Percentiles rank a stretch among this genome's conserved stretches.
Conservation (phyloP, 2,329 filamentous ascomycete species). For the Escovopsis sp. region DNA sequence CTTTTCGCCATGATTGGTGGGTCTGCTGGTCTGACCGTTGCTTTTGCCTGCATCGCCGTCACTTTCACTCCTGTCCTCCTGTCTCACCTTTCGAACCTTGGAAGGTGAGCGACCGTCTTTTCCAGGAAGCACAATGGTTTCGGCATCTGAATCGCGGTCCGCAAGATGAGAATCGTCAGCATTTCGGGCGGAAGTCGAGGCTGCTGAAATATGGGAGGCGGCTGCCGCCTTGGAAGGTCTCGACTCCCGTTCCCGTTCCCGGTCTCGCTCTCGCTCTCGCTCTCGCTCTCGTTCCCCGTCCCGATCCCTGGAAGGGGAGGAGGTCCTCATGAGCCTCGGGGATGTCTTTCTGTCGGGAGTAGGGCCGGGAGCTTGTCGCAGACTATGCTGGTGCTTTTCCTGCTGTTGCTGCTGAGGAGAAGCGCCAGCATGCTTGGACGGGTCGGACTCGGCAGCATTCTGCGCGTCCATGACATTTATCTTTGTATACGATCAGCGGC, state of each 20-base stretch:
- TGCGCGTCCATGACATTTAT: conserved; percentile 57
- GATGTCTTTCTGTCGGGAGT: conserved; percentile 10
- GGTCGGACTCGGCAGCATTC: conserved; percentile 49
- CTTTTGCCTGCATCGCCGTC: conserved; percentile 28
- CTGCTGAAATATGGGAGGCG: conserved; percentile 3
- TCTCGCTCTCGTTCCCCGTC: too few species aligned
- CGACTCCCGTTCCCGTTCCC: conserved; percentile 1
- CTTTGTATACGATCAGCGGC: conserved; percentile 32
- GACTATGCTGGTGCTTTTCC: conserved; percentile 5
- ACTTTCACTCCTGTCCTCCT: conserved; percentile 47
- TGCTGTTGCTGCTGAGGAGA: conserved; percentile 30
- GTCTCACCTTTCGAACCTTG: conserved; percentile 49
- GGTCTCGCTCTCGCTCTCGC: too few species aligned
- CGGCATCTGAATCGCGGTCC: conserved; percentile 55
- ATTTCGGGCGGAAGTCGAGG: conserved; percentile 9
- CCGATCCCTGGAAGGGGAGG: conserved; percentile 5
- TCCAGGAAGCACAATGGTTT: conserved; percentile 54
- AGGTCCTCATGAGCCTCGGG: conserved; percentile 4
- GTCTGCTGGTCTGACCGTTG: conserved; percentile 19
- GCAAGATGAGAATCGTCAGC: conserved; percentile 22
- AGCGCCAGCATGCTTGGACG: conserved; percentile 42
- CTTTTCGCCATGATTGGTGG: conserved; percentile 22
- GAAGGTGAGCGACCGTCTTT: conserved; percentile 51
- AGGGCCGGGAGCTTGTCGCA: conserved; percentile 6
- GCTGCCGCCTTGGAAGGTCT: conserved; percentile 2